Evolutionary conservation across 306 rosid species (phyloP).

Genomic region (Cucurbita maxima): DNA sequence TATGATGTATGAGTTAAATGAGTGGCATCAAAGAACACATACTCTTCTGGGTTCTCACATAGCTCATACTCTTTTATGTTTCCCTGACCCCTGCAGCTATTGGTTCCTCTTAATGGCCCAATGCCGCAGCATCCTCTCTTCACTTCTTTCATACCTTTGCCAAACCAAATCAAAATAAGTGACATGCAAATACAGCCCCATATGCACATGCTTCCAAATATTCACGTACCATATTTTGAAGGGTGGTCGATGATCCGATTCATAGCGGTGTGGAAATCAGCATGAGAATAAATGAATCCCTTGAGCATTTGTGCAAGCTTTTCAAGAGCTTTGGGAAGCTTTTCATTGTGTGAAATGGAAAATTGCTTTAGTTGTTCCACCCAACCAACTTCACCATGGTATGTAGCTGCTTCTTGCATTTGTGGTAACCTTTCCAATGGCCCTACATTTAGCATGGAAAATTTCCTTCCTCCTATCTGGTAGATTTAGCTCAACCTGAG

Average conservation of each 20-base stretch:
- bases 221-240: constrained; percentile 30
- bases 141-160: constrained; percentile 17
- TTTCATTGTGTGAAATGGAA: constrained; percentile 16
- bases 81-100: constrained; percentile 15
- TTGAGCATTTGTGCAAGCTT: constrained; percentile 16
- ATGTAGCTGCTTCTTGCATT: not conserved
- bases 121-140: constrained; percentile 20
- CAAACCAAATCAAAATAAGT: not conserved
- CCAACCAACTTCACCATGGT: constrained; percentile 9
- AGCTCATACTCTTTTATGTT: constrained; percentile 6
- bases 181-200: too few relatives aligned
- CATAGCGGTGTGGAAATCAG: constrained; percentile 1
- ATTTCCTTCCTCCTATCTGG: constrained; percentile 27
- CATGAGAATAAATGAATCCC: constrained; percentile 35
- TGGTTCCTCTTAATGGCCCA: constrained; percentile 16
- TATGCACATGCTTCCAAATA: too few relatives aligned
- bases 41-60: constrained; percentile 14
- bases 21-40: constrained; percentile 21
- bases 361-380: constrained; percentile 7
- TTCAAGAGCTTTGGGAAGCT: constrained; percentile 16
- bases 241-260: constrained; percentile 21
- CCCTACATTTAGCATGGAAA: constrained; percentile 2
- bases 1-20: constrained; percentile 21
- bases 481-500: too few relatives aligned
- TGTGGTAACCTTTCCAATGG: constrained; percentile 6